These are phyloP conservation scores for Fusarium xylarioides DNA, from an alignment of 2,329 filamentous ascomycete species.

Conservation along the genomic window DNA sequence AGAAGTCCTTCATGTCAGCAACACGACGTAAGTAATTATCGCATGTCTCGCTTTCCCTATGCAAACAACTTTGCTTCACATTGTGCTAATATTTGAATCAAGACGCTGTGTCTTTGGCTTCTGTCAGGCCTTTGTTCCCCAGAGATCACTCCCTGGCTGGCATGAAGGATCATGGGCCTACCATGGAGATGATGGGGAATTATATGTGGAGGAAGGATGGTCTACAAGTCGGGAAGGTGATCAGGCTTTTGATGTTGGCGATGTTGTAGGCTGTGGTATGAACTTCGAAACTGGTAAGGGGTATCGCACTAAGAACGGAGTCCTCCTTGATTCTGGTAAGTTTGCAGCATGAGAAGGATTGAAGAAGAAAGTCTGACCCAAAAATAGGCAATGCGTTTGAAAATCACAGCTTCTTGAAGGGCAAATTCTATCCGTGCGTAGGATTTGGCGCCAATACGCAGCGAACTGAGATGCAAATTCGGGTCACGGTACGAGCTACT, in stretches of 20 bases:
- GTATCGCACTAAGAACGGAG: background rate
- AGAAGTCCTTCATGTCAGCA: background rate
- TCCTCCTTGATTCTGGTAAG: background rate
- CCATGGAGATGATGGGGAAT: background rate
- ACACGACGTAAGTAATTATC: background rate
- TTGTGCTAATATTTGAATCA: background rate
- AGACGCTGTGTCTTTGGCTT: background rate
- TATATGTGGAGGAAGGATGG: background rate
- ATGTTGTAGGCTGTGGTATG: background rate
- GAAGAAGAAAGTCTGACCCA: background rate
- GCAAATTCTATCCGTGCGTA: background rate
- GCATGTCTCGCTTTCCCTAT: background rate
- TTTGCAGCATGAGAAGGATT: no score
- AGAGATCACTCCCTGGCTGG: background rate
- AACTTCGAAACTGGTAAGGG: background rate
- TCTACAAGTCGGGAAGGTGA: background rate
- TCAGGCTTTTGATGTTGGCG: background rate
- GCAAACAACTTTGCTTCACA: background rate
- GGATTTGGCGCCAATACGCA: no score
- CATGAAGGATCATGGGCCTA: background rate
- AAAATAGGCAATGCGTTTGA: background rate
- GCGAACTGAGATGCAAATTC: background rate
- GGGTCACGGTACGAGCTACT: background rate
- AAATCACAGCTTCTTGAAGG: background rate
- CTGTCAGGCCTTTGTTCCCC: background rate